A percentile compares a stretch with the other conserved stretches of the same genome.
These are phyloP conservation scores for Taphrina flavorubra DNA, from an alignment of 1,139 yeast genomes.

Conservation along the genomic window DNA sequence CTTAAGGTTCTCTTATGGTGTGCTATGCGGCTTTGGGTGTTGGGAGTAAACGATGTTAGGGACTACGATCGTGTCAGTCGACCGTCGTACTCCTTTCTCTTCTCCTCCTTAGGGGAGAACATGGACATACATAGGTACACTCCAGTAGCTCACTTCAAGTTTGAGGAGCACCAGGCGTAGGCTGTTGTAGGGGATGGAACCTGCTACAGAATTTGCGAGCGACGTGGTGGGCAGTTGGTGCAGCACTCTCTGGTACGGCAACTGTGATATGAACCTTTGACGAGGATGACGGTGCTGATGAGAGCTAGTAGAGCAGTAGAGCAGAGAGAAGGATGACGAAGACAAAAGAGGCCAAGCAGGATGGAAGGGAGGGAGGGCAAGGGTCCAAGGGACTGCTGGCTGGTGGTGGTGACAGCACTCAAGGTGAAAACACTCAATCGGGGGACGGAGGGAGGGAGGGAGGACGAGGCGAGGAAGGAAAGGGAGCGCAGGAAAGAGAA, in stretches of 20 bases:
- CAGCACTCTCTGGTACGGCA: no score
- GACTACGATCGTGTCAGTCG: slow-evolving; percentile 12
- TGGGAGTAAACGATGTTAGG: slow-evolving; percentile 31
- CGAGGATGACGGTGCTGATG: slow-evolving; percentile 5
- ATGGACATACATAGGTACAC: slow-evolving; percentile 26
- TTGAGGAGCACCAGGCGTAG: slow-evolving; percentile 27
- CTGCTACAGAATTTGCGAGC: slow-evolving; percentile 8
- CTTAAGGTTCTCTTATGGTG: slow-evolving; percentile 37
- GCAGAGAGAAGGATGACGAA: no score
- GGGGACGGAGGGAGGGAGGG: background rate
- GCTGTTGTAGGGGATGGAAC: slow-evolving; percentile 26
- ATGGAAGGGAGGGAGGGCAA: no score
- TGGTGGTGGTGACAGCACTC: background rate
- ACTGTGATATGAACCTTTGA: no score
- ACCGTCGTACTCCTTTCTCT: background rate
- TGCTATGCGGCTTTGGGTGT: slow-evolving; percentile 35
- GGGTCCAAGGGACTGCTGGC: no score
- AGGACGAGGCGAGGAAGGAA: background rate
- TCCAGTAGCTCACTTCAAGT: slow-evolving; percentile 34
- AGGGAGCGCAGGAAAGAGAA: no score
- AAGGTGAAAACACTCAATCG: background rate
- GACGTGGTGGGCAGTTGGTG: slow-evolving; percentile 30
- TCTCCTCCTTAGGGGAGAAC: background rate
- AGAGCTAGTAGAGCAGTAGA: no score
- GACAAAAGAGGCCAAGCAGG: no score